Conservation (phyloP, 2,329 filamentous ascomycete species). For the Cucurbitaria berberidis region DNA sequence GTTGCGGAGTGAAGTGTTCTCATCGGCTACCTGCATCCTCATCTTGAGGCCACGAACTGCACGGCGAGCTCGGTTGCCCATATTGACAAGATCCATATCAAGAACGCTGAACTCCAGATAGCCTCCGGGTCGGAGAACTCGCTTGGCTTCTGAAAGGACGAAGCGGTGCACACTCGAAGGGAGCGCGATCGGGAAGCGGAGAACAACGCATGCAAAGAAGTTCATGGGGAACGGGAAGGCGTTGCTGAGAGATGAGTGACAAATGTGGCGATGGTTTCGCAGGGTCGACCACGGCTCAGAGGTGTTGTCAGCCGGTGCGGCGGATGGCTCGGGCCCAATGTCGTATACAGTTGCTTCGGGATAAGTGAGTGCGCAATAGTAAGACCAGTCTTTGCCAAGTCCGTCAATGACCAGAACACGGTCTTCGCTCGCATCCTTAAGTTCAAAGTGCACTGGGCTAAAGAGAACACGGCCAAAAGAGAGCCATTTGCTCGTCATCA, state of each 20-base stretch:
- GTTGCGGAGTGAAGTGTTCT: constrained; percentile 64
- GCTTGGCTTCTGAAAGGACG: constrained; percentile 75
- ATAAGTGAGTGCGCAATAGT: constrained; percentile 82
- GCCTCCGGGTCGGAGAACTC: constrained; percentile 78
- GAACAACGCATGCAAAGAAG: constrained; percentile 77
- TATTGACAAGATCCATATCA: constrained; percentile 81
- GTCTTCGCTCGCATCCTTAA: constrained; percentile 64
- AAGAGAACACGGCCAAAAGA: constrained; percentile 84
- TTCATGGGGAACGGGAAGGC: constrained; percentile 78
- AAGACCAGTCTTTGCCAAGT: constrained; percentile 89
- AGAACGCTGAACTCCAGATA: constrained; percentile 80
- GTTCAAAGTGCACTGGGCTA: constrained; percentile 76
- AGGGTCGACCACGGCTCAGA: constrained; percentile 46
- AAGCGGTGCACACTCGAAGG: constrained; percentile 73
- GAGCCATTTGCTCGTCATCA: constrained; percentile 88
- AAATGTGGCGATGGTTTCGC: constrained; percentile 77
- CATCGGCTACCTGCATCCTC: constrained; percentile 66
- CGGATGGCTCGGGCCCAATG: constrained; percentile 53
- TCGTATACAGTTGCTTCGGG: constrained; percentile 78
- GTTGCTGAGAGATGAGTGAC: constrained; percentile 66
- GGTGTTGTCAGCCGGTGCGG: constrained; percentile 15
- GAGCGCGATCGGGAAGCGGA: constrained; percentile 75
- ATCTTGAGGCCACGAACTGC: constrained; percentile 75
- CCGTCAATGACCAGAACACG: constrained; percentile 80
- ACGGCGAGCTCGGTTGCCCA: constrained; percentile 74